Percentiles rank a stretch among this genome's conserved stretches.
Evolutionary conservation across 768 basidiomycete genomes (phyloP).

Genomic region (Mycena sanguinolenta): DNA sequence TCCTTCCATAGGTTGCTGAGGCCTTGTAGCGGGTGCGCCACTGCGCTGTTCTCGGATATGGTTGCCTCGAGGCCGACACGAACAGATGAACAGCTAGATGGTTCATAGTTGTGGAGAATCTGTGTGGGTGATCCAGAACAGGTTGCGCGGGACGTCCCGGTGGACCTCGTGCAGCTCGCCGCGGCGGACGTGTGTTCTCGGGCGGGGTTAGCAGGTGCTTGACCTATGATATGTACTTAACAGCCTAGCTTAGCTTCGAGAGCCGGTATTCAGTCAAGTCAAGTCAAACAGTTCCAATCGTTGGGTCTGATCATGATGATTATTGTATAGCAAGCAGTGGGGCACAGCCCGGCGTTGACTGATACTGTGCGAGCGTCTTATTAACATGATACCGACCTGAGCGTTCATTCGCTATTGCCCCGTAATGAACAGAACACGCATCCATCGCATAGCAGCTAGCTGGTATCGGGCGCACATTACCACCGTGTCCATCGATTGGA

Average conservation of each 20-base stretch:
- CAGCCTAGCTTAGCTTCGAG: background rate
- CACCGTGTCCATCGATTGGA: conserved; percentile 18
- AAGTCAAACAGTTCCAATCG: conserved; percentile 12
- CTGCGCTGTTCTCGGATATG: conserved; percentile 23
- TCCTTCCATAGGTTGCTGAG: conserved; percentile 17
- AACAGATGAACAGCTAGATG: conserved; percentile 14
- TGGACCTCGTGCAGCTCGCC: conserved; percentile 1
- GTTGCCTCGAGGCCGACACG: conserved; percentile 21
- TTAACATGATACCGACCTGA: conserved; percentile 8
- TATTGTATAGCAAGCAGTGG: background rate
- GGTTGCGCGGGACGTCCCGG: conserved; percentile 5
- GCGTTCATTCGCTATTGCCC: background rate
- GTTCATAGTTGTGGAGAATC: background rate
- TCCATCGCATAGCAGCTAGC: conserved; percentile 6
- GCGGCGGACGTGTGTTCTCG: conserved; percentile 19
- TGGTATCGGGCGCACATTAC: conserved; percentile 18
- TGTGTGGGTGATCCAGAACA: background rate
- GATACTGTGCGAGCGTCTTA: conserved; percentile 3
- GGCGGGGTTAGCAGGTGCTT: background rate
- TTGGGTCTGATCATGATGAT: conserved; percentile 8
- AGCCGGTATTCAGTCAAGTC: background rate
- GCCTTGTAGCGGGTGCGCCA: conserved; percentile 1
- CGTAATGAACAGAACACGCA: background rate
- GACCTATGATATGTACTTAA: background rate
- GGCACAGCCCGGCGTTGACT: background rate